phyloP scores from a whole-genome alignment of 139 green algal species.

The Astrephomene gubernaculifera region DNA sequence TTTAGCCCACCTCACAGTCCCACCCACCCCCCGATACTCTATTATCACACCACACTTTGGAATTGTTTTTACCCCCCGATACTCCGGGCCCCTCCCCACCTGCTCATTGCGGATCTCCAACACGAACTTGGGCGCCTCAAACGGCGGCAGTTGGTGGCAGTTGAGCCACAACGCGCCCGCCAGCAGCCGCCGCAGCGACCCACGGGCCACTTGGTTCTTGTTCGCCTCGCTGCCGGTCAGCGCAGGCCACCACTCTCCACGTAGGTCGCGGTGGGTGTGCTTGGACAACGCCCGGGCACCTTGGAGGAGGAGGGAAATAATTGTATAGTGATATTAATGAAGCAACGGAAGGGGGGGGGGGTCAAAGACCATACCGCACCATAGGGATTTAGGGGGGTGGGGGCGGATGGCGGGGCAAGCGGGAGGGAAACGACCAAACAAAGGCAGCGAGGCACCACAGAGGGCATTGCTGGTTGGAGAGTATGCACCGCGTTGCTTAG shows the following conservation, averaged over 20 bases:
- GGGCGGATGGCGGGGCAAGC: too few relatives aligned
- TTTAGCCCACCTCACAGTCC: too few relatives aligned
- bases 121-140: slow-evolving; percentile 20
- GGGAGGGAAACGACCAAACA: background rate
- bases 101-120: slow-evolving; percentile 27
- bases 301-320: background rate
- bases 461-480: background rate
- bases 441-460: background rate
- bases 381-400: background rate
- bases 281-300: slow-evolving; percentile 22
- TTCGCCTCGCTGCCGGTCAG: slow-evolving; percentile 32
- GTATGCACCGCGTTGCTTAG: background rate
- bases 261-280: slow-evolving; percentile 26
- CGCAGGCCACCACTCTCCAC: slow-evolving; percentile 26
- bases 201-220: slow-evolving; percentile 19
- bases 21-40: too few relatives aligned
- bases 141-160: slow-evolving; percentile 36
- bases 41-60: too few relatives aligned
- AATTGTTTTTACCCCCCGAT: too few relatives aligned
- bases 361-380: too few relatives aligned
- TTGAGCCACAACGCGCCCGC: slow-evolving; percentile 33
- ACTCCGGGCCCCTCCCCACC: background rate
- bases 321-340: background rate
- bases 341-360: too few relatives aligned
- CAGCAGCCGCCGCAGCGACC: slow-evolving; percentile 20